Base-by-base conservation (phyloP, 2,329 filamentous ascomycete genomes). In the Ilyonectria robusta region DNA sequence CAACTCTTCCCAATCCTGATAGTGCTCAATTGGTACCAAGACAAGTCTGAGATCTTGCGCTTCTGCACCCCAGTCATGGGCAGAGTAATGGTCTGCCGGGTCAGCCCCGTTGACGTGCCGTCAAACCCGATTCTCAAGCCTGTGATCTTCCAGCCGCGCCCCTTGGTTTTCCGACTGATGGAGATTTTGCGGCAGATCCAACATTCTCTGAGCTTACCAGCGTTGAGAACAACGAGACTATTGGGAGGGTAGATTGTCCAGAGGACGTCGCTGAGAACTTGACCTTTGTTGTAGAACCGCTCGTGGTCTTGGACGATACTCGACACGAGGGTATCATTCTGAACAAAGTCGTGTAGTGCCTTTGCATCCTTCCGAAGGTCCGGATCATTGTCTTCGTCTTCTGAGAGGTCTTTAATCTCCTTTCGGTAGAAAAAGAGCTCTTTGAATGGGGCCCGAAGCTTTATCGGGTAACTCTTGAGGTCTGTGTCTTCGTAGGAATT, bases 211-310 rank as follows among this genome's bases (percentile, higher is more conserved):
- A 63, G 29, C 4, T 50, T 46, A 19, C 33, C 54, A 11, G 26
- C 54, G 3, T 33, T 53, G 37, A 57, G 46, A 6, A 58, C 40
- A 13, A 64, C 54, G 35, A 64, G 35, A 15, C 46, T 17, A 19
- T 64, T 64, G n/a, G 54, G 54, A 6, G 35, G 61, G 15, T 44
- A 64, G 19, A 58, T 23, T 17, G 61, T 57, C 54, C 61, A 64
- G 35, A 64, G 61, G n/a, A 64, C 58, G n/a, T 64, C 61, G 7
- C 26, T 37, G 13, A 55, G 46, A 7, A 64, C 51, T 29, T 53
- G 53, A 35, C 54, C 61, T 8, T 53, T 21, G n/a, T 42, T 33
- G 5, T 37, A n/a, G 11, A 40, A 53, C n/a, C 35, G 33, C 10
- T 58, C 35, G 31, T 53, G 40, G 46, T 58, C 61, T 21, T 53